Percentiles rank a stretch among this genome's conserved stretches.
phyloP scores from a whole-genome alignment of 2,329 filamentous ascomycete species.

The Pezicula neosporulosa region DNA sequence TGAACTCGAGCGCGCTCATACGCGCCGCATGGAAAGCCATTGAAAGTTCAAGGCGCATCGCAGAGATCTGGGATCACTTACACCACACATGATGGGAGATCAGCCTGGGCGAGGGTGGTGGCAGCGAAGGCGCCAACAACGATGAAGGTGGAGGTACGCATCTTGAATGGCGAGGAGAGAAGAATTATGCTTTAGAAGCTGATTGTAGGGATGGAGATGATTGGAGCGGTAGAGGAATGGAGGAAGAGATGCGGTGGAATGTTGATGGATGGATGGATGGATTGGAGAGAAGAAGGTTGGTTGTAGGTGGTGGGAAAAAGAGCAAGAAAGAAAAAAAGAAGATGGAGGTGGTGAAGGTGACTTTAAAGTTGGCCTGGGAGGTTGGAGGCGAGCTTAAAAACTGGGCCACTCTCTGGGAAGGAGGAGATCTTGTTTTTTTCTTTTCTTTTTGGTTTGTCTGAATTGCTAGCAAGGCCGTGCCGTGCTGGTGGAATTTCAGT shows the following conservation, averaged over 20 bases:
- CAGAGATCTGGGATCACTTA: constrained; percentile 17
- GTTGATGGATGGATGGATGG: background rate
- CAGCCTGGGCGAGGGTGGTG: constrained; percentile 19
- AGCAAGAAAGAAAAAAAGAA: background rate
- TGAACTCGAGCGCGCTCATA: background rate
- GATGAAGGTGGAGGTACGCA: constrained; percentile 25
- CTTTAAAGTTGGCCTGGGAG: too few relatives aligned
- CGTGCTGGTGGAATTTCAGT: too few relatives aligned
- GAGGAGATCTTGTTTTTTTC: too few relatives aligned
- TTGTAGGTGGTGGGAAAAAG: background rate
- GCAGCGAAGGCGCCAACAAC: constrained; percentile 21
- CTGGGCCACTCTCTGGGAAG: too few relatives aligned
- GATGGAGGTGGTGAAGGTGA: too few relatives aligned
- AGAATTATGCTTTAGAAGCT: background rate
- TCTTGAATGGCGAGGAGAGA: constrained; percentile 16
- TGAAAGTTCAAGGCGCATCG: background rate
- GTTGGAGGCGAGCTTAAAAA: too few relatives aligned
- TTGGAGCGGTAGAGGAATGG: background rate
- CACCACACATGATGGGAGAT: constrained; percentile 28
- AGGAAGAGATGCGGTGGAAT: background rate
- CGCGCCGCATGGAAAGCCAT: background rate
- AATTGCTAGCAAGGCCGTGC: too few relatives aligned
- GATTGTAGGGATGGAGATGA: constrained; percentile 1
- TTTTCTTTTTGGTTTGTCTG: too few relatives aligned
- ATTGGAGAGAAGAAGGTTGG: background rate